Evolutionary conservation across 2,329 filamentous ascomycete species (phyloP), one percentile per base, ranked within the genome.

Genomic region (Hymenotorrendiella dingleyae): DNA sequence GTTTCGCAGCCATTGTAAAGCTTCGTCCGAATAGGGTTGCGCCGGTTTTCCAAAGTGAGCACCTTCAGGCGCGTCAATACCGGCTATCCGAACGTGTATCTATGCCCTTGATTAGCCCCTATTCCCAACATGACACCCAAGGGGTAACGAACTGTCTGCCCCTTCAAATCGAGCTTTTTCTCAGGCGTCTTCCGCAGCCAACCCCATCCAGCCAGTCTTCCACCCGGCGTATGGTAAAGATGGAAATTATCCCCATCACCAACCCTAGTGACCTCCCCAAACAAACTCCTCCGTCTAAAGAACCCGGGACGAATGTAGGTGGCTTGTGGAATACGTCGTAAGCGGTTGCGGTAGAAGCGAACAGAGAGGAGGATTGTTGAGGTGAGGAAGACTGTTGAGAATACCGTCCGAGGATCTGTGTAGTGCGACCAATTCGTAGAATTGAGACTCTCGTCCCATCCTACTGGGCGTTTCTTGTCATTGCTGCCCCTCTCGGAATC

Each of bases 161-260:
- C 80, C 60, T 78, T 86, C 48, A 95, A 66, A 22, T 80, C 76
- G 45, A 82, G 77, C 60, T 75, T 83, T 44, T 74, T 78, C 10
- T 68, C 72, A 1, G 89, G 90, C 6, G 95, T 74, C 45, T 67
- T 81, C 57, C 88, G 72, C 62, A 77, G 50, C 88, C 87, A 94
- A n/a, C 85, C 89, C 93, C 93, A 98, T 40, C 93, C 93, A 9
- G 84, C 75, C 39, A 90, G 64, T 52, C 81, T 75, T 9, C 93
- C 93, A n/a, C 91, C 91, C 0, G 93, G 93, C 0, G 89, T 97
- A 64, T 98, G 93, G 62, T 84, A 98, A 36, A 98, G 64, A 54
- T 93, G 84, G 63, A 98, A 96, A 61, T 91, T 91, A 65, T 98
- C 93, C 4, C 89, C 94, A 72, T 98, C 93, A 30, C 94, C 93